phyloP scores from a whole-genome alignment of 2,329 filamentous ascomycete genomes.

The Penicillium sp. region DNA sequence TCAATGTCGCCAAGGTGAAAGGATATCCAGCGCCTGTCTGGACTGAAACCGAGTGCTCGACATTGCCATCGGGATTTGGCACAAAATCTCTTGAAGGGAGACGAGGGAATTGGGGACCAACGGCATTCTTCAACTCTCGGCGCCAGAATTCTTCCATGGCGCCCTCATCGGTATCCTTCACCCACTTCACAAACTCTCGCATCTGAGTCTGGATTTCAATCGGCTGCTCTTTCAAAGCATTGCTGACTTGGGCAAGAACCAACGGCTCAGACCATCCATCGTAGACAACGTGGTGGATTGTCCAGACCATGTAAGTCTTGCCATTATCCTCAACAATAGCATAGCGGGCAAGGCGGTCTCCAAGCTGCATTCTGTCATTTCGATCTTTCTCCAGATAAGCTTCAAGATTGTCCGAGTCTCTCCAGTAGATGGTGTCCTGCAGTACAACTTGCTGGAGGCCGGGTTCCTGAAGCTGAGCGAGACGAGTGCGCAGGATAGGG shows the following conservation, averaged over 20 bases:
- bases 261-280: conserved; percentile 50
- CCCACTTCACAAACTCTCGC: conserved; percentile 52
- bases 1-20: conserved; percentile 50
- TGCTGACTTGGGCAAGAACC: conserved; percentile 36
- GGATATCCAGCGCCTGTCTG: conserved; percentile 22
- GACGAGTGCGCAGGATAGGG: conserved; percentile 50
- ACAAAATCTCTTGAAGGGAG: conserved; percentile 51
- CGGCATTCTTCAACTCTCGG: conserved; percentile 46
- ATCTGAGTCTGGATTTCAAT: conserved; percentile 33
- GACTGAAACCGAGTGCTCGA: conserved; percentile 45
- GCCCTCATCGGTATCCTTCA: conserved; percentile 44
- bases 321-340: conserved; percentile 31
- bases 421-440: conserved; percentile 35
- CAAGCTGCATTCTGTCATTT: conserved; percentile 34
- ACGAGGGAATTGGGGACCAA: conserved; percentile 52
- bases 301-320: conserved; percentile 48
- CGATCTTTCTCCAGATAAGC: conserved; percentile 30
- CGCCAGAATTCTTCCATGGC: conserved; percentile 51
- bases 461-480: conserved; percentile 38
- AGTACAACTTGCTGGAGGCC: conserved; percentile 40
- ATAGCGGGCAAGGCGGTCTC: conserved; percentile 37
- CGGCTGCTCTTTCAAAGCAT: conserved; percentile 23
- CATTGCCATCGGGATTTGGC: conserved; percentile 44
- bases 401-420: conserved; percentile 20
- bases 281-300: conserved; percentile 54